Conservation (phyloP, 768 basidiomycete species). For the Trametes sanguinea region DNA sequence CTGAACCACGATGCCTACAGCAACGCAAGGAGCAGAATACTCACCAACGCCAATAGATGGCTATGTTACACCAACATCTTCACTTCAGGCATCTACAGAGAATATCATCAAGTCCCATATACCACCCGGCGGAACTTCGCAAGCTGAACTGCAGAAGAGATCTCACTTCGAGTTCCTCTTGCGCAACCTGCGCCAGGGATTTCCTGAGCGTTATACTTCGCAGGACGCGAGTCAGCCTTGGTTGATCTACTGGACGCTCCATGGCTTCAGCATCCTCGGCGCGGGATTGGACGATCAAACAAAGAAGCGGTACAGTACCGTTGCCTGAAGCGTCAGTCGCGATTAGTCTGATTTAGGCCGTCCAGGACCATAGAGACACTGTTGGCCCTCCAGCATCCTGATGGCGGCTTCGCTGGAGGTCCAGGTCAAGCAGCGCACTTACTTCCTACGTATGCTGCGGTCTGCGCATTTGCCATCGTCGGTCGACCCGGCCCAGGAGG, state of each 20-base stretch:
- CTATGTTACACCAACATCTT: slow-evolving; percentile 64
- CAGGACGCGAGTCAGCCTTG: slow-evolving; percentile 96
- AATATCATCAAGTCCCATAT: slow-evolving; percentile 57
- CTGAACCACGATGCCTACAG: background rate
- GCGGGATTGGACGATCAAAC: slow-evolving; percentile 76
- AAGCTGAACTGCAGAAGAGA: slow-evolving; percentile 51
- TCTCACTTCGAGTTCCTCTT: slow-evolving; percentile 77
- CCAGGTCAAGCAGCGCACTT: slow-evolving; percentile 87
- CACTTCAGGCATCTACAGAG: slow-evolving; percentile 66
- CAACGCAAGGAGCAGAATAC: background rate
- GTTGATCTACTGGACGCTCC: slow-evolving; percentile 92
- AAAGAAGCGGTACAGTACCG: slow-evolving; percentile 64
- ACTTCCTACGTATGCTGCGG: slow-evolving; percentile 85
- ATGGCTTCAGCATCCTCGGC: slow-evolving; percentile 78
- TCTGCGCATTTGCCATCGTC: slow-evolving; percentile 81
- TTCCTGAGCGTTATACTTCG: slow-evolving; percentile 75
- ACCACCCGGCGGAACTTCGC: slow-evolving; percentile 35
- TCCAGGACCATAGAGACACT: slow-evolving; percentile 78
- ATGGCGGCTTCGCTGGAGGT: slow-evolving; percentile 92
- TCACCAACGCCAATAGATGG: slow-evolving; percentile 53
- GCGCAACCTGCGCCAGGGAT: slow-evolving; percentile 72
- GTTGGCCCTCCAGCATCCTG: slow-evolving; percentile 77
- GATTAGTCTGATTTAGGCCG: too few relatives aligned
- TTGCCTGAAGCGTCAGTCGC: background rate
- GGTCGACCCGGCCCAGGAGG: slow-evolving; percentile 71